phyloP scores from a whole-genome alignment of 768 basidiomycete species.

The Suillus cothurnatus region DNA sequence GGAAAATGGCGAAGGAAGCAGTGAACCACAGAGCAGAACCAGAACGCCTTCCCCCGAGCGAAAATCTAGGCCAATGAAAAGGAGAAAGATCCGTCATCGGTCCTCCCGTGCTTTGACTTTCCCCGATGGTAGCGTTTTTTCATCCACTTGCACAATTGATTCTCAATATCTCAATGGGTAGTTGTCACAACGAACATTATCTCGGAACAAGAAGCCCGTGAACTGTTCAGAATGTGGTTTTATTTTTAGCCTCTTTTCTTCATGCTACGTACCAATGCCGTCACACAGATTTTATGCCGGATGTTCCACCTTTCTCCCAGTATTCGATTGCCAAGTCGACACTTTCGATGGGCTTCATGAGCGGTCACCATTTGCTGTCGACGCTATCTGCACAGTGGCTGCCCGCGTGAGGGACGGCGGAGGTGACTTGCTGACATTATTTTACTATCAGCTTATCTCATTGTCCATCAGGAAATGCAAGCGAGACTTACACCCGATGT shows the following conservation, averaged over 20 bases:
- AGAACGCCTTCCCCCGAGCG: constrained; percentile 74
- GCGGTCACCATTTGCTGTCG: constrained; percentile 91
- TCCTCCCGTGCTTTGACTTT: constrained; percentile 59
- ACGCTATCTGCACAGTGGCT: constrained; percentile 93
- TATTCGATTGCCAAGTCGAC: constrained; percentile 82
- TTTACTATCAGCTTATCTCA: constrained; percentile 11
- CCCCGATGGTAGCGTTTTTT: constrained; percentile 64
- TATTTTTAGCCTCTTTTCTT: not conserved
- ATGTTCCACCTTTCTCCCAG: constrained; percentile 89
- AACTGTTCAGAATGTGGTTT: constrained; percentile 78
- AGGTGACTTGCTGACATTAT: constrained; percentile 42
- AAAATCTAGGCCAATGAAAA: constrained; percentile 68
- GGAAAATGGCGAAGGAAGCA: constrained; percentile 74
- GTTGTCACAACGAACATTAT: constrained; percentile 87
- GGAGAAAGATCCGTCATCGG: constrained; percentile 70
- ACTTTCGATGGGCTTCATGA: constrained; percentile 85
- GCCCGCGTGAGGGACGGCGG: constrained; percentile 90
- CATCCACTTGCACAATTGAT: constrained; percentile 3
- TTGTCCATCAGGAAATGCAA: constrained; percentile 57
- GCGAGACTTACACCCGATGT: constrained; percentile 71
- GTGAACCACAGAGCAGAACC: constrained; percentile 75
- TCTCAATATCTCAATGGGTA: constrained; percentile 28
- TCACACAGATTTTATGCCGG: constrained; percentile 79
- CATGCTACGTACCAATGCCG: constrained; percentile 16
- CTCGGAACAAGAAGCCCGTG: constrained; percentile 79